Percentiles rank a stretch among this genome's conserved stretches.
Evolutionary conservation across 371 early-diverging fungal species (phyloP).

Genomic region (Smittium mucronatum): DNA sequence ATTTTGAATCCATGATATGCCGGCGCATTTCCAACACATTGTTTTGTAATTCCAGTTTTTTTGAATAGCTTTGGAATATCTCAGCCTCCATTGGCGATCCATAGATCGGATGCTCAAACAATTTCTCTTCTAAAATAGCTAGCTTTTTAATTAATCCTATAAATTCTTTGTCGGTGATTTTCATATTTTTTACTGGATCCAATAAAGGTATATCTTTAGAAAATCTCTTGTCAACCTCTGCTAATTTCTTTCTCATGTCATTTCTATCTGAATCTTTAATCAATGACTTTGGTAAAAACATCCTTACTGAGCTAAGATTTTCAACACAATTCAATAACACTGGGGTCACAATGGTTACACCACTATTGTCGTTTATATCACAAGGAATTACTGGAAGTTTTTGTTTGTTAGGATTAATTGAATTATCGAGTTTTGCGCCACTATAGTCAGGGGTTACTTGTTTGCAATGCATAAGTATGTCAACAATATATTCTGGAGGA

Average conservation of each 20-base stretch:
- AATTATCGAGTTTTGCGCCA: constrained; percentile 16
- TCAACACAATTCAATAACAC: constrained; percentile 59
- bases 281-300: constrained; percentile 62
- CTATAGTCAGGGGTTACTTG: constrained; percentile 36
- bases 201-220: constrained; percentile 60
- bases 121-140: constrained; percentile 48
- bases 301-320: constrained; percentile 59
- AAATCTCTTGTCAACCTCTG: constrained; percentile 62
- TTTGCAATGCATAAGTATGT: constrained; percentile 48
- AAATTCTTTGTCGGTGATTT: constrained; percentile 68
- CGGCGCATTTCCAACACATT: constrained; percentile 52
- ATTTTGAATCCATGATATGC: constrained; percentile 59
- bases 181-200: constrained; percentile 84
- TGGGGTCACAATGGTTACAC: constrained; percentile 66
- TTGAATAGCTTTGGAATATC: constrained; percentile 47
- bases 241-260: constrained; percentile 49
- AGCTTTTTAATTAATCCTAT: constrained; percentile 56
- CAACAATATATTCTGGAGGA: constrained; percentile 51
- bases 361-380: constrained; percentile 37
- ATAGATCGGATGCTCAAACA: constrained; percentile 45
- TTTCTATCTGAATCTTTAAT: constrained; percentile 41
- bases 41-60: constrained; percentile 42
- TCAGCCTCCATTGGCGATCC: constrained; percentile 39
- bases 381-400: constrained; percentile 38
- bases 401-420: background rate